Percentiles rank a stretch among this genome's conserved stretches.
phyloP scores from a whole-genome alignment of 768 basidiomycete species.

The Lactifluus pinguis region DNA sequence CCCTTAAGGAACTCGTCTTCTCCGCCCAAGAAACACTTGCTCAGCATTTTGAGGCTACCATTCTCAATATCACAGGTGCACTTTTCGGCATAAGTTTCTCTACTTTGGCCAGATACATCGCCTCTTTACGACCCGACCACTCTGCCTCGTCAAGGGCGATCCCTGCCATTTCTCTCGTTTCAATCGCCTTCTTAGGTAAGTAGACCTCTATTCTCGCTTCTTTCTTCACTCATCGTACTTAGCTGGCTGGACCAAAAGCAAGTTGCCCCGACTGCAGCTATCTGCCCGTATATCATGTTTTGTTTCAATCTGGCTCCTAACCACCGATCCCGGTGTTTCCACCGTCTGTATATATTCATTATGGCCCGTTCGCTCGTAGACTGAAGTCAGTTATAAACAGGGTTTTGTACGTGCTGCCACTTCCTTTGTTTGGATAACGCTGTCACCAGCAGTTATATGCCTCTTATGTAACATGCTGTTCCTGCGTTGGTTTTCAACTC shows the following conservation, averaged over 20 bases:
- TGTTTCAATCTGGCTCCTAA: conserved; percentile 39
- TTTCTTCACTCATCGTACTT: background rate
- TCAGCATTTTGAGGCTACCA: conserved; percentile 37
- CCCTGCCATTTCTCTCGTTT: conserved; percentile 34
- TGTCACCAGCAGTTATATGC: conserved; percentile 31
- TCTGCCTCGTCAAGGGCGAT: conserved; percentile 28
- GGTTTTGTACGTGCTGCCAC: conserved; percentile 23
- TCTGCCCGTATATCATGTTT: conserved; percentile 40
- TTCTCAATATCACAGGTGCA: conserved; percentile 37
- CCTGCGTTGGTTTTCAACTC: conserved; percentile 35
- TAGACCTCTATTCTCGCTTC: background rate
- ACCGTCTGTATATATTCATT: conserved; percentile 23
- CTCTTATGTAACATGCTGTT: conserved; percentile 31
- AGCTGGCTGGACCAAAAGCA: conserved; percentile 37
- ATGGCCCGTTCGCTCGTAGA: background rate
- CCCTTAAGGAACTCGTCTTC: conserved; percentile 41
- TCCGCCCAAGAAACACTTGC: conserved; percentile 38
- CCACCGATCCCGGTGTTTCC: conserved; percentile 27
- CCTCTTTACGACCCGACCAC: conserved; percentile 23
- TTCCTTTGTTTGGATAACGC: conserved; percentile 35
- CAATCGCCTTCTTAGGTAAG: conserved; percentile 33
- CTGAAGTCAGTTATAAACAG: conserved; percentile 16
- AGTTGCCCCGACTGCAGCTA: conserved; percentile 35
- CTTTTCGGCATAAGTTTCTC: conserved; percentile 32
- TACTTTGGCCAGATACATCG: conserved; percentile 29